Base-by-base conservation (phyloP, 805 yeast genomes). In the Cyberlindnera amylophila region DNA sequence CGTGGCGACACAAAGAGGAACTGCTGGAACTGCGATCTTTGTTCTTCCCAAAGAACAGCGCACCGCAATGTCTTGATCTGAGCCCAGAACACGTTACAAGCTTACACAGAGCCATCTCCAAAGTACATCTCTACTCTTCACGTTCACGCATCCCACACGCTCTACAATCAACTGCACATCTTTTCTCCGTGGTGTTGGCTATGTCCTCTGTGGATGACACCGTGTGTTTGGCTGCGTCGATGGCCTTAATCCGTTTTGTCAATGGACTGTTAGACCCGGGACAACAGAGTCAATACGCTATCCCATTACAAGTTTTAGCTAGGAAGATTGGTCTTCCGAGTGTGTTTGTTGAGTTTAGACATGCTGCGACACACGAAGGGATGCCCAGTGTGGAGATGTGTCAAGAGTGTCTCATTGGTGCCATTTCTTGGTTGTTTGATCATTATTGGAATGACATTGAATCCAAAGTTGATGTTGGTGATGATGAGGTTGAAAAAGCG, bases 231-330 rank as follows among this genome's bases (percentile, higher is more conserved):
- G 9, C 35, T 50, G 32, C 45, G 0, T 45, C 89, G 0, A 81
- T 85, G 86, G 77, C 88, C 0, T 55, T 90, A 11, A 81, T 88
- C 21, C 69, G 95, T 44, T 88, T 91, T 64, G 97, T 93, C 19
- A 93, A 93, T 62, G 98, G 97, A 2, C 62, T 88, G 4, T 63
- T 93, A 29, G 99, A 93, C 60, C 93, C 95, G 0, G 74, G 74
- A 37, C 99, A 93, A 62, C 86, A 81, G 53, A 77, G 89, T 1
- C 75, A 72, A 34, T 82, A 66, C 57, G 96, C 96, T 0, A 75
- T 84, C 13, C 90, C 97, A 6, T 65, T 93, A 52, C 83, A 84
- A 48, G 71, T 72, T 6, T 63, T 93, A 18, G 98, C 98, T 0
- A 73, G 67, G 40, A 72, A 74, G 34, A 63, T 86, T 17, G 74